Evolutionary conservation across 768 basidiomycete species (phyloP), one percentile per base, ranked within the genome.

Genomic region (Kwoniella pini): DNA sequence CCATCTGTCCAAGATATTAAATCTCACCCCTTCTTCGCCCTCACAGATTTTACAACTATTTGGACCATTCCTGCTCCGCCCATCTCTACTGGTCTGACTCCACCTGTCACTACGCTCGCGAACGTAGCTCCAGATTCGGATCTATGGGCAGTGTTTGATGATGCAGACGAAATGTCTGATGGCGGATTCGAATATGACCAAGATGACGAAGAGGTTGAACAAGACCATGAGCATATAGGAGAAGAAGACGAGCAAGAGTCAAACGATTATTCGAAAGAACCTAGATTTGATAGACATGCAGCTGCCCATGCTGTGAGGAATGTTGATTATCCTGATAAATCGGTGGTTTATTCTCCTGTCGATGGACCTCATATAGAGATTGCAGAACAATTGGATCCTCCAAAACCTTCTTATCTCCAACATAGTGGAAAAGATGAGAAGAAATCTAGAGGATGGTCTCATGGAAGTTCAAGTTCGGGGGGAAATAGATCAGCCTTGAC

Each of bases 131-230:
- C 61, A 0, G 54, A 61, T 24, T 57, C 57, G 15, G 73, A 72
- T 52, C 46, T 75, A 3, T 75, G 73, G 73, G 73, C 70, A 0
- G 73, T 75, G 12, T 75, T 75, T 43, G 73, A 75, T 19, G 73
- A 75, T 31, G 33, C 33, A 36, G 33, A 36, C 33, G 72, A 70
- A 45, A 63, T 64, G 4, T 75, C 70, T 9, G 70, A 72, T 40
- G 69, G 69, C 4, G 72, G 68, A 21, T 67, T 67, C 43, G 63
- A 69, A 33, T 67, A 65, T 44, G 70, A 71, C 46, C 52, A 54
- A 6, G 60, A 56, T 39, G 63, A 56, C 12, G 62, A 64, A 19
- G 28, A 57, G 6, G 52, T 39, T 36, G 61, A 50, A 15, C 54
- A 57, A 9, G 31, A 49, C 24, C 44, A 40, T 21, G 33, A 40